phyloP scores from a whole-genome alignment of 345 rosid genomes.

The Boechera divaricarpa region DNA sequence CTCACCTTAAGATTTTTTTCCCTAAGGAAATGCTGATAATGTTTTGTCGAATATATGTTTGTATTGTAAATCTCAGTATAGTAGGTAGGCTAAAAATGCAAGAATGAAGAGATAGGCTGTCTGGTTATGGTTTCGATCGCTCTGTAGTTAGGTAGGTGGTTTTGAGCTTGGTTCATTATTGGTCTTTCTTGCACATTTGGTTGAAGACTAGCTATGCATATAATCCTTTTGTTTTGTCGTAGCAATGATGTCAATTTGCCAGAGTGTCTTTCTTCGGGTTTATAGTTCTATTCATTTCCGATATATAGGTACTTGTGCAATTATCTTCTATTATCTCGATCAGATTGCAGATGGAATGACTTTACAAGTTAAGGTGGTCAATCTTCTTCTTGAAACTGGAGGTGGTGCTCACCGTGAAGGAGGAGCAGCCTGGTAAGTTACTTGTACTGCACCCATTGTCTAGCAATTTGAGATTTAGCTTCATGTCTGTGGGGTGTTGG shows the following conservation, averaged over 20 bases:
- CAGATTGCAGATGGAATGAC: conserved; percentile 99
- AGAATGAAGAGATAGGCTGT: background rate
- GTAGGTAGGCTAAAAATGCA: background rate
- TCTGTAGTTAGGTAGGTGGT: conserved; percentile 12
- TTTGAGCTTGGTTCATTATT: conserved; percentile 21
- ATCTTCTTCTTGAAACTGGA: conserved; percentile 91
- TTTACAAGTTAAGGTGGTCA: conserved; percentile 80
- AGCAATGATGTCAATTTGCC: conserved; percentile 18
- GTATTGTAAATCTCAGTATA: background rate
- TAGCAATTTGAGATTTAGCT: background rate
- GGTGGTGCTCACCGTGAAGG: conserved; percentile 72
- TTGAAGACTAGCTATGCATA: conserved; percentile 13
- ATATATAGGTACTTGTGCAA: background rate
- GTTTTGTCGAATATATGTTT: conserved; percentile 2
- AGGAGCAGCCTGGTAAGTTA: conserved; percentile 88
- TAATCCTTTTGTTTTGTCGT: background rate
- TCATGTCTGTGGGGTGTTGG: conserved; percentile 18
- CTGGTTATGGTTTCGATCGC: background rate
- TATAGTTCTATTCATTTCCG: conserved; percentile 21
- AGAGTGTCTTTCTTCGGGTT: background rate
- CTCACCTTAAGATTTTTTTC: background rate
- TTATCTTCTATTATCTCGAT: conserved; percentile 28
- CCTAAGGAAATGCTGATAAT: background rate
- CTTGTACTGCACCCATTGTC: conserved; percentile 24
- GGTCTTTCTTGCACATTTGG: conserved; percentile 14